A percentile compares a stretch with the other conserved stretches of the same genome.
These are phyloP conservation scores for Populus ilicifolia DNA, from an alignment of 345 rosid species.

Conservation along the genomic window DNA sequence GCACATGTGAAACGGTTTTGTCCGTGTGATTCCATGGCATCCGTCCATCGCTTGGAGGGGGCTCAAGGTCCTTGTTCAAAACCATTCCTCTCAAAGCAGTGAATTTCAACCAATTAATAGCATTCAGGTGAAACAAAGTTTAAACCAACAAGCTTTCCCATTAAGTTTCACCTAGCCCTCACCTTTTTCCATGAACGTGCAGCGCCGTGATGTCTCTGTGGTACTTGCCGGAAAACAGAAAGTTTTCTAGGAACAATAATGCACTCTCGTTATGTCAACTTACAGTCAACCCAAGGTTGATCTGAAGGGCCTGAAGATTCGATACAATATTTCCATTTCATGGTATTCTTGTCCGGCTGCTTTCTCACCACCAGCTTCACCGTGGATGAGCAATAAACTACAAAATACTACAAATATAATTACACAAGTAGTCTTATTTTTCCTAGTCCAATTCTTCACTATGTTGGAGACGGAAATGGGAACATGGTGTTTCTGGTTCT, in stretches of 20 bases:
- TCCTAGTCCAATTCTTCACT: conserved; percentile 9
- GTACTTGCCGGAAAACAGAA: not conserved
- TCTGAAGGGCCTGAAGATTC: not conserved
- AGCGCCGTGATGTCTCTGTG: not conserved
- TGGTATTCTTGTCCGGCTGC: conserved; percentile 1
- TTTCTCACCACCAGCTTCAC: conserved; percentile 7
- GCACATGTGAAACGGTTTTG: too few relatives aligned
- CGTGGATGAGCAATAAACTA: not conserved
- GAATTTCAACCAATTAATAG: too few relatives aligned
- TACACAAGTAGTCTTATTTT: not conserved
- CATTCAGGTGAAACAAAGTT: not conserved
- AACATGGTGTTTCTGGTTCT: conserved; percentile 23
- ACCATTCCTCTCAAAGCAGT: not conserved
- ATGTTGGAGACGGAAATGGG: conserved; percentile 17
- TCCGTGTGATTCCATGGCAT: too few relatives aligned
- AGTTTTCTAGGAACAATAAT: not conserved
- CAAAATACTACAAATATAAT: not conserved
- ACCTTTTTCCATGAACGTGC: not conserved
- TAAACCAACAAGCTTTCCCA: not conserved
- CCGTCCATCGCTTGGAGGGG: too few relatives aligned
- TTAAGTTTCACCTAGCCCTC: not conserved
- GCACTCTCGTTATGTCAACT: not conserved
- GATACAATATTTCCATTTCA: not conserved
- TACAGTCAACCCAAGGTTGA: not conserved
- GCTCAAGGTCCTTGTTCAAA: not conserved